Conservation (phyloP, 495 filamentous ascomycete genomes). For the Lophiostoma macrostomum region DNA sequence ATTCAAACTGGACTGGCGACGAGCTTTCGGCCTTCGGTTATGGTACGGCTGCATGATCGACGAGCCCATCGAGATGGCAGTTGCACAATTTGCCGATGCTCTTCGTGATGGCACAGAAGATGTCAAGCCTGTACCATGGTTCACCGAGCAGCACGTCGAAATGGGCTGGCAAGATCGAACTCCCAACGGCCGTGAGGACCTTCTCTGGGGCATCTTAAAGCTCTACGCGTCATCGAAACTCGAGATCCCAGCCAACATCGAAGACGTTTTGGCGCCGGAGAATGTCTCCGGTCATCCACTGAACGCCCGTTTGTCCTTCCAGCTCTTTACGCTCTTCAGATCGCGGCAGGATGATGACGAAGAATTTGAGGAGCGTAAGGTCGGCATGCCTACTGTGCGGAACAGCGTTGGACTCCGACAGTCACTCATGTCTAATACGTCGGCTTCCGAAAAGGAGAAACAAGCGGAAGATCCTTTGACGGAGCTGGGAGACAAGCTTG, state of each 20-base stretch:
- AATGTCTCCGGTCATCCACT: slow-evolving; percentile 64
- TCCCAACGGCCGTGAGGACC: slow-evolving; percentile 63
- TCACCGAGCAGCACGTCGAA: slow-evolving; percentile 50
- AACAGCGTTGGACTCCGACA: not conserved
- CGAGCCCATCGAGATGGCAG: slow-evolving; percentile 65
- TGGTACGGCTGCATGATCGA: slow-evolving; percentile 74
- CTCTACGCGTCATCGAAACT: slow-evolving; percentile 55
- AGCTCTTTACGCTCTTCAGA: slow-evolving; percentile 59
- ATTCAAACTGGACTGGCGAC: slow-evolving; percentile 87
- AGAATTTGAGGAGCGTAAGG: slow-evolving; percentile 21
- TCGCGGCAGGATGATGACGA: slow-evolving; percentile 37
- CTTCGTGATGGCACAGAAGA: slow-evolving; percentile 56
- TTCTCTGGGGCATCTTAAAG: slow-evolving; percentile 82
- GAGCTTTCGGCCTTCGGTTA: slow-evolving; percentile 83
- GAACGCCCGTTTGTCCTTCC: slow-evolving; percentile 75
- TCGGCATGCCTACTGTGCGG: slow-evolving; percentile 24
- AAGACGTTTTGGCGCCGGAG: slow-evolving; percentile 53
- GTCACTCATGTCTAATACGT: slow-evolving; percentile 19
- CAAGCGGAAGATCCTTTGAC: slow-evolving; percentile 38
- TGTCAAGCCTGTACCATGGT: slow-evolving; percentile 59
- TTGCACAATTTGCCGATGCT: slow-evolving; percentile 66
- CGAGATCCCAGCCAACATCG: slow-evolving; percentile 51
- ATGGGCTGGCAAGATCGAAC: slow-evolving; percentile 50
- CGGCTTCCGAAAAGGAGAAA: slow-evolving; percentile 4
- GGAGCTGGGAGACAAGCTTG: slow-evolving; percentile 57